phyloP scores from a whole-genome alignment of 371 early-diverging fungal genomes.

The Actinomucor elegans region DNA sequence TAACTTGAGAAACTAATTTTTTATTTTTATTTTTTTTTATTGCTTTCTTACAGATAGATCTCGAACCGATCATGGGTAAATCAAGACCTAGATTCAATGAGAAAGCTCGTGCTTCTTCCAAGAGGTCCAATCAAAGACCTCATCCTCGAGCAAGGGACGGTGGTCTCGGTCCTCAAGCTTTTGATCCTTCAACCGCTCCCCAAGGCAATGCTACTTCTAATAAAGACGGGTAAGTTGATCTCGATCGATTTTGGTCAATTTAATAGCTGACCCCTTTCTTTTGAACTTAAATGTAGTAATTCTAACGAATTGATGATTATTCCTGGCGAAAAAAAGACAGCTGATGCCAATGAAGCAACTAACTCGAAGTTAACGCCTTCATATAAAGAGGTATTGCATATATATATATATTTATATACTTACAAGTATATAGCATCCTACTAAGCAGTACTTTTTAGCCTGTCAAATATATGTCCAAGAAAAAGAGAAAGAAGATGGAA shows the following conservation, averaged over 20 bases:
- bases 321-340: slow-evolving; percentile 24
- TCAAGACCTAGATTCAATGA: slow-evolving; percentile 61
- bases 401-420: no score
- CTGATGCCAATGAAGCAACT: slow-evolving; percentile 1
- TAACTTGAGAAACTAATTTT: no score
- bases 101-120: slow-evolving; percentile 55
- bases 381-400: slow-evolving; percentile 8
- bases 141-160: slow-evolving; percentile 55
- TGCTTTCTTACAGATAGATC: not conserved
- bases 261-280: no score
- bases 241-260: no score
- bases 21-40: not conserved
- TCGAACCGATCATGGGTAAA: slow-evolving; percentile 48
- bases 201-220: no score
- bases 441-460: slow-evolving; percentile 13
- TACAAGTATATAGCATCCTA: not conserved
- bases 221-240: no score
- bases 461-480: slow-evolving; percentile 58
- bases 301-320: slow-evolving; percentile 44
- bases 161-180: slow-evolving; percentile 28
- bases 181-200: slow-evolving; percentile 2
- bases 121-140: slow-evolving; percentile 41
- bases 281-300: no score
- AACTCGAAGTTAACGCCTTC: slow-evolving; percentile 5
- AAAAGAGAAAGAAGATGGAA: slow-evolving; percentile 79